phyloP scores from a whole-genome alignment of 2,329 filamentous ascomycete genomes.

The Cytospora paraplurivora region DNA sequence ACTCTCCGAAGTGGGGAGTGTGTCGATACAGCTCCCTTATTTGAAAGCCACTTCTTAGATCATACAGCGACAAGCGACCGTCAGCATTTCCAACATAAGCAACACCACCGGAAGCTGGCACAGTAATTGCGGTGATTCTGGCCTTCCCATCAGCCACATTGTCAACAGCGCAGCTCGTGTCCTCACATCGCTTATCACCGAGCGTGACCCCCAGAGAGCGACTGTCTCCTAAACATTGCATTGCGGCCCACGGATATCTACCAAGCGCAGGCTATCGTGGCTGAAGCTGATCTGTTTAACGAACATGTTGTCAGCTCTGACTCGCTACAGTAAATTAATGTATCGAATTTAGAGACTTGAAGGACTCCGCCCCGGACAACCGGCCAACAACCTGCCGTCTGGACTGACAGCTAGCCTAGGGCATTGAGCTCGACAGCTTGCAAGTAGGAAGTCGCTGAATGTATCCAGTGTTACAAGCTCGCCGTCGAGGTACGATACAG shows the following conservation, averaged over 20 bases:
- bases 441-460: too few species aligned
- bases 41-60: constrained; percentile 33
- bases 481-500: too few species aligned
- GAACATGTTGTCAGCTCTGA: constrained; percentile 33
- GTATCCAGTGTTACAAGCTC: too few species aligned
- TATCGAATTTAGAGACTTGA: constrained; percentile 36
- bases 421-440: too few species aligned
- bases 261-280: constrained; percentile 38
- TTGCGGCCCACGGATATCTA: constrained; percentile 40
- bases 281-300: constrained; percentile 40
- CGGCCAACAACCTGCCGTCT: constrained; percentile 36
- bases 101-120: constrained; percentile 33
- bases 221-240: constrained; percentile 43
- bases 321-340: constrained; percentile 36
- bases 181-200: constrained; percentile 35
- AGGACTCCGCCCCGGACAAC: constrained; percentile 34
- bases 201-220: constrained; percentile 34
- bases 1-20: constrained; percentile 36
- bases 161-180: constrained; percentile 30
- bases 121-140: constrained; percentile 37
- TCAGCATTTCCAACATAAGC: constrained; percentile 43
- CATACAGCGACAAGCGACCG: constrained; percentile 39
- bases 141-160: constrained; percentile 32
- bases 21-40: constrained; percentile 37
- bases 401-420: constrained; percentile 38